These are phyloP conservation scores for Digitaria exilis DNA, from an alignment of 202 grass and related monocot genomes.

Conservation along the genomic window DNA sequence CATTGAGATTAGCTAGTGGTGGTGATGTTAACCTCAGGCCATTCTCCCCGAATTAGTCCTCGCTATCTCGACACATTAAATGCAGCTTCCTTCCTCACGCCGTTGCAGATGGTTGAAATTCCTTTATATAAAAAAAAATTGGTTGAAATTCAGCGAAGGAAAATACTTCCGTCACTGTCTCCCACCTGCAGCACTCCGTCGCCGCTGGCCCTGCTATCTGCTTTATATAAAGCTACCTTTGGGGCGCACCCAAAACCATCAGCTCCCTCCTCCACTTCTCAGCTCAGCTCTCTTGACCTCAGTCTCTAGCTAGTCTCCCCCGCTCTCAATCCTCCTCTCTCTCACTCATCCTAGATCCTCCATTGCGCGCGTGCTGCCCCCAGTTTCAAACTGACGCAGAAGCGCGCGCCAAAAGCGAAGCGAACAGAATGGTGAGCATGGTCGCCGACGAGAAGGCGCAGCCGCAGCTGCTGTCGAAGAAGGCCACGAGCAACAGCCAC, in stretches of 20 bases:
- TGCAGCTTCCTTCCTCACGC: background rate
- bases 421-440: conserved; percentile 39
- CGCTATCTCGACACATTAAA: background rate
- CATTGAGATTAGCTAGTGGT: background rate
- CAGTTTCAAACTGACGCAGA: background rate
- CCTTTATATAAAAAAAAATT: no score
- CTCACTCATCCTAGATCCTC: background rate
- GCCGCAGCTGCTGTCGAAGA: conserved; percentile 69
- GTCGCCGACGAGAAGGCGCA: conserved; percentile 47
- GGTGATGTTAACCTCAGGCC: background rate
- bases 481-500: conserved; percentile 78
- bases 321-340: background rate
- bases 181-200: background rate
- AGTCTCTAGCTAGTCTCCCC: no score
- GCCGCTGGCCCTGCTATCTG: background rate
- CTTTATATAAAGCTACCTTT: conserved; percentile 34
- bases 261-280: background rate
- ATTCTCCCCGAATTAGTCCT: background rate
- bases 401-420: background rate
- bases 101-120: background rate
- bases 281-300: background rate
- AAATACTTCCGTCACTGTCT: background rate
- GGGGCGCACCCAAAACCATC: conserved; percentile 16
- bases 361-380: background rate
- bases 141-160: no score